Evolutionary conservation across 805 yeast genomes (phyloP).

Genomic region (Candida morakotiae): DNA sequence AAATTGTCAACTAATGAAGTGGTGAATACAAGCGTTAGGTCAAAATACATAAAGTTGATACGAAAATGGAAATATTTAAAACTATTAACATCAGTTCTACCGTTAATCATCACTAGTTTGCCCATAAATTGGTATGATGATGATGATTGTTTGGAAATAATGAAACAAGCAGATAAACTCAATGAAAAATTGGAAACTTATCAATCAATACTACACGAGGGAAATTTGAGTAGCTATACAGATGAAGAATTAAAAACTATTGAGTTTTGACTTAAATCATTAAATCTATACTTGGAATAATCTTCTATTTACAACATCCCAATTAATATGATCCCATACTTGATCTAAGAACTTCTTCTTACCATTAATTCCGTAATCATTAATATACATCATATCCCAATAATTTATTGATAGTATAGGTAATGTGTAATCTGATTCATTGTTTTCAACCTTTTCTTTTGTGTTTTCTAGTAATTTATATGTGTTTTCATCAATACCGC

Average conservation of each 20-base stretch:
- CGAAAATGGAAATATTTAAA: constrained; percentile 17
- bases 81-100: constrained; percentile 26
- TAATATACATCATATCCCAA: constrained; percentile 87
- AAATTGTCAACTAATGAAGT: neutral
- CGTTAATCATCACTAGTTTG: constrained; percentile 26
- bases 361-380: constrained; percentile 80
- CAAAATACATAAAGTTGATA: constrained; percentile 10
- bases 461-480: constrained; percentile 42
- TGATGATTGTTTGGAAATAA: constrained; percentile 19
- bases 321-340: constrained; percentile 75
- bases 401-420: constrained; percentile 75
- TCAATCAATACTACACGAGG: constrained; percentile 15
- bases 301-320: constrained; percentile 67
- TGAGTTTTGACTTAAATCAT: constrained; percentile 11
- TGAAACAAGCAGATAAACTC: constrained; percentile 24
- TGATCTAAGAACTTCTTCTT: constrained; percentile 67
- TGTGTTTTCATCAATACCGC: constrained; percentile 57
- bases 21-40: neutral
- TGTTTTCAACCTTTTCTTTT: constrained; percentile 35
- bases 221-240: constrained; percentile 12
- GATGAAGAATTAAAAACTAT: constrained; percentile 19
- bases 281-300: constrained; percentile 26
- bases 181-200: constrained; percentile 16
- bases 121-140: constrained; percentile 37
- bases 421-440: constrained; percentile 56